A percentile compares a stretch with the other conserved stretches of the same genome.
These are phyloP conservation scores for Penicillium sp. DNA, from an alignment of 2,329 filamentous ascomycete species.

Conservation along the genomic window DNA sequence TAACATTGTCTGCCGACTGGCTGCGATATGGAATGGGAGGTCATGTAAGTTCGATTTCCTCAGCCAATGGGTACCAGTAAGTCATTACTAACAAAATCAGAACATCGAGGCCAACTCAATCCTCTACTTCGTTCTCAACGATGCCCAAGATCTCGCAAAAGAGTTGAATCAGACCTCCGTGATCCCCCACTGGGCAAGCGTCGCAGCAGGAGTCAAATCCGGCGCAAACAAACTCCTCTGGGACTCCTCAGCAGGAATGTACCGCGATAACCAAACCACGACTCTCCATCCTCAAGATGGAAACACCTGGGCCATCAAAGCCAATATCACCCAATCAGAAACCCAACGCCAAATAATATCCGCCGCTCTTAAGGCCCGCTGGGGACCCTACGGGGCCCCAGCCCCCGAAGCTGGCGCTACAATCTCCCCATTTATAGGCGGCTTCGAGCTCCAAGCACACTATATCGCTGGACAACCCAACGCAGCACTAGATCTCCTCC, in stretches of 20 bases:
- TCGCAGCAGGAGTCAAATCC: slow-evolving; percentile 22
- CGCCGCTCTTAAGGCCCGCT: slow-evolving; percentile 40
- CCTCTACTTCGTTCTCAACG: slow-evolving; percentile 38
- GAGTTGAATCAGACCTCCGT: slow-evolving; percentile 19
- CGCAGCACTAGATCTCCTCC: slow-evolving; percentile 45
- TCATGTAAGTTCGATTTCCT: slow-evolving; percentile 32
- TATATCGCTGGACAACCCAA: slow-evolving; percentile 39
- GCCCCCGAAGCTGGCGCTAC: slow-evolving; percentile 43
- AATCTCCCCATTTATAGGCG: slow-evolving; percentile 44
- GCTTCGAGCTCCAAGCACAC: slow-evolving; percentile 48
- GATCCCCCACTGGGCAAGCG: slow-evolving; percentile 17
- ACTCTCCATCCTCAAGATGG: slow-evolving; percentile 34
- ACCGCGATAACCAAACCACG: slow-evolving; percentile 32
- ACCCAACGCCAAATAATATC: slow-evolving; percentile 34
- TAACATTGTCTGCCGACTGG: slow-evolving; percentile 49
- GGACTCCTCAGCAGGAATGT: slow-evolving; percentile 24
- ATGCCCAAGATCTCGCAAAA: slow-evolving; percentile 22
- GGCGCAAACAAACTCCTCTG: slow-evolving; percentile 30
- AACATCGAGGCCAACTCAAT: slow-evolving; percentile 45
- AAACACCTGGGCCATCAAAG: slow-evolving; percentile 41
- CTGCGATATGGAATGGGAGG: slow-evolving; percentile 53
- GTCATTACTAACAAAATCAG: neutral
- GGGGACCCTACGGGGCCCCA: slow-evolving; percentile 49
- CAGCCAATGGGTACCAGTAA: neutral
- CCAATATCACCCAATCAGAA: slow-evolving; percentile 29